Base-by-base conservation (phyloP, 1,284 basidiomycete species). In the Athelia psychrophila region DNA sequence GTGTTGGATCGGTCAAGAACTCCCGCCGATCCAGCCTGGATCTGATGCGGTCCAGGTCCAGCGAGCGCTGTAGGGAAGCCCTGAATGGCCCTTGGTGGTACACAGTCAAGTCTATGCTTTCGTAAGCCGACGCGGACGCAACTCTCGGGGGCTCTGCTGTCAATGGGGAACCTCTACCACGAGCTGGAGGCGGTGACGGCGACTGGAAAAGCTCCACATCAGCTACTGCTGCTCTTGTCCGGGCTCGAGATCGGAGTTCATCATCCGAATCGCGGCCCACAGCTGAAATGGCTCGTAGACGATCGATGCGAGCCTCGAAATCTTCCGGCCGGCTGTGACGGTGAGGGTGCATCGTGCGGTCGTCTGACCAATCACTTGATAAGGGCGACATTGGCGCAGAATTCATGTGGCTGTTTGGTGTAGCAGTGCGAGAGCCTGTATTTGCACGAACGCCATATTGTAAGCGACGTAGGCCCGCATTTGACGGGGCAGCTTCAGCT, bases 31-130 rank as follows among this genome's bases (percentile, higher is more conserved):
- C n/a, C n/a, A 47, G 55, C 52, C 30, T 57, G 51, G 44, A 44
- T n/a, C 50, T 38, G 27, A 47, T 52, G 38, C 58, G 50, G 49
- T 61, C 60, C 46, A 59, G 58, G 44, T 69, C 61, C 18, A 63
- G 59, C 24, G 66, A 50, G 25, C 67, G 60, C 51, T 72, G 68
- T 52, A 77, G 58, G 8, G 75, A 75, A 48, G 73, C 73, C 27
- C 74, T 62, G 61, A 76, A 77, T 3, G 73, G 73, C 4, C 76
- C 75, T 38, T 73, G 69, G 13, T 70, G 66, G 54, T 72, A 75
- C 2, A 64, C 59, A 8, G 71, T 64, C 2, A 71, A 65, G 57
- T 76, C 64, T 25, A 74, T 62, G n/a, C 20, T 42, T 6, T 22
- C 20, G n/a, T 42, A 42, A n/a, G 38, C 20, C 6, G 38, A 42